Percentiles rank a stretch among this genome's conserved stretches.
Conservation (phyloP, 805 yeast genomes). For the Barnettozyma californica region DNA sequence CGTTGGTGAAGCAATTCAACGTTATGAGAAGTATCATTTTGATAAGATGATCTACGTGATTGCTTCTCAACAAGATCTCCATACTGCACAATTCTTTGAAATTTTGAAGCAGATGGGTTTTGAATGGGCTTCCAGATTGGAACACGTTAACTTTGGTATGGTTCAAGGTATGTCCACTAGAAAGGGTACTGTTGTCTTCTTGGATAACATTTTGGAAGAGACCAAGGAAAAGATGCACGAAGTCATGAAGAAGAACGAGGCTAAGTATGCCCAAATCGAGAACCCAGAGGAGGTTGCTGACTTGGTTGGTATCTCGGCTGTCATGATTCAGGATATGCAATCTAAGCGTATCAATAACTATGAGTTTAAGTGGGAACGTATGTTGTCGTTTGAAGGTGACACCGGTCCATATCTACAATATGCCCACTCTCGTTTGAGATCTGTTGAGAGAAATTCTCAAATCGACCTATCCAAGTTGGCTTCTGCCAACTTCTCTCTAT, state of each 20-base stretch:
- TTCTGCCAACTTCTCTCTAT: constrained; percentile 52
- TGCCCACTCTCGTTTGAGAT: constrained; percentile 94
- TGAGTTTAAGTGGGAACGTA: constrained; percentile 95
- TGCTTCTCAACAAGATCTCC: constrained; percentile 95
- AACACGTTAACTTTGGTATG: constrained; percentile 94
- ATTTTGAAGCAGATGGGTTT: constrained; percentile 85
- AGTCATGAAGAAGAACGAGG: constrained; percentile 89
- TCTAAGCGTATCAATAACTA: constrained; percentile 95
- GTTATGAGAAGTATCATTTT: constrained; percentile 76
- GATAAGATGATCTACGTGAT: constrained; percentile 96
- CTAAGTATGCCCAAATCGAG: constrained; percentile 86
- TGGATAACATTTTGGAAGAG: constrained; percentile 89
- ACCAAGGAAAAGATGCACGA: constrained; percentile 93
- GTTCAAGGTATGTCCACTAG: constrained; percentile 98
- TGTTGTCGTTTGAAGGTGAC: constrained; percentile 98
- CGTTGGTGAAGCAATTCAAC: constrained; percentile 91
- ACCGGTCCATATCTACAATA: constrained; percentile 98
- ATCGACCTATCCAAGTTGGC: constrained; percentile 39
- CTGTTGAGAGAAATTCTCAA: constrained; percentile 82
- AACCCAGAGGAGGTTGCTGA: constrained; percentile 95
- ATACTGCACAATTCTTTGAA: constrained; percentile 89
- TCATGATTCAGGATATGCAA: constrained; percentile 99
- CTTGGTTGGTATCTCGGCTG: constrained; percentile 92
- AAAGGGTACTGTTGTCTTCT: constrained; percentile 97
- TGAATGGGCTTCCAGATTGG: constrained; percentile 76